phyloP scores from a whole-genome alignment of 2,329 filamentous ascomycete species.

The Leptographium galeiforme region DNA sequence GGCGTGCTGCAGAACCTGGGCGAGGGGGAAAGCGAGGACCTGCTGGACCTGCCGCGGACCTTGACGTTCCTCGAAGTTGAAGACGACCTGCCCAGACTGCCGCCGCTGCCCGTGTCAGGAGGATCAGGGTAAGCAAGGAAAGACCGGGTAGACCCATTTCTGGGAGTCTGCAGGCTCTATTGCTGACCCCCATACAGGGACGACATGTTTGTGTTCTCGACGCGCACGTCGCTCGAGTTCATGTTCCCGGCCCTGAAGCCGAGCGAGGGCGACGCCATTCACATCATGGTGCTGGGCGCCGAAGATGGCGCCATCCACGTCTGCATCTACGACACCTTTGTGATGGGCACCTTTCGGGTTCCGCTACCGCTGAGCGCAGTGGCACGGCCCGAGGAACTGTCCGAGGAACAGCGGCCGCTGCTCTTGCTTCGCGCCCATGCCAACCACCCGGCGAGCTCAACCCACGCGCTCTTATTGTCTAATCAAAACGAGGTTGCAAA shows the following conservation, averaged over 20 bases:
- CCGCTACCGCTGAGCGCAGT: conserved; percentile 18
- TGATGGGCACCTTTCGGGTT: conserved; percentile 54
- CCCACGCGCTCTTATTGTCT: conserved; percentile 55
- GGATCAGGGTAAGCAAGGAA: conserved; percentile 40
- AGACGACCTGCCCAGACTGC: conserved; percentile 62
- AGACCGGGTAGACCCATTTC: too few relatives aligned
- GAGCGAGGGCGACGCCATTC: conserved; percentile 59
- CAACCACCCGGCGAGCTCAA: conserved; percentile 61
- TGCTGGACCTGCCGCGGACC: conserved; percentile 53
- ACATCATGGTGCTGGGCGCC: conserved; percentile 64
- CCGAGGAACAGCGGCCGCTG: conserved; percentile 11
- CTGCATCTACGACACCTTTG: conserved; percentile 75
- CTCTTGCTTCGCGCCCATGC: conserved; percentile 39
- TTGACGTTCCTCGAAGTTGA: conserved; percentile 66
- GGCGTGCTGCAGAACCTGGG: conserved; percentile 16
- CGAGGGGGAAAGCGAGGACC: conserved; percentile 16
- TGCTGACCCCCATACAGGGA: conserved; percentile 24
- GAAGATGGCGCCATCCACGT: conserved; percentile 59
- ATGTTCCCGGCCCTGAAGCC: conserved; percentile 51
- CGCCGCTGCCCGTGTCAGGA: conserved; percentile 51
- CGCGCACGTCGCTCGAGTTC: conserved; percentile 53
- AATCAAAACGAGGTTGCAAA: conserved; percentile 22
- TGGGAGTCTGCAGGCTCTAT: too few relatives aligned
- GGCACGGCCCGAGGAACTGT: not conserved
- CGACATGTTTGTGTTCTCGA: conserved; percentile 51